A percentile compares a stretch with the other conserved stretches of the same genome.
Evolutionary conservation across 177 flowering plant genomes (phyloP).

Genomic region (Vitis hybrid): DNA sequence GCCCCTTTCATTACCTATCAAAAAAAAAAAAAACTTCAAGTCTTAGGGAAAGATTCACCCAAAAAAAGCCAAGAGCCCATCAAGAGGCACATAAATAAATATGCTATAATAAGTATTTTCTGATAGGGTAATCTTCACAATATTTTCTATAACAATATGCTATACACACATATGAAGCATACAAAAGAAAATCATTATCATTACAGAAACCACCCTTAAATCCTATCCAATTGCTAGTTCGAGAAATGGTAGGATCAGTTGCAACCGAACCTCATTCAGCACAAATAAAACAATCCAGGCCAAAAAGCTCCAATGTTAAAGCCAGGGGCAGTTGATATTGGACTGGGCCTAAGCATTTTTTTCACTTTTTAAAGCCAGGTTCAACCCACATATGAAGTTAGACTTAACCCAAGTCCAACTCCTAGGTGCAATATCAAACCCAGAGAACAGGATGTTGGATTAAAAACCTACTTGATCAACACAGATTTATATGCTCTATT

Average conservation of each 20-base stretch:
- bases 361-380: background rate
- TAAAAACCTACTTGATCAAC: background rate
- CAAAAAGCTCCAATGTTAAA: background rate
- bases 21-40: too few species aligned
- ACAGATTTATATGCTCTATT: background rate
- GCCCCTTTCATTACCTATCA: too few species aligned
- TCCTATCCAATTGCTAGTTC: too few species aligned
- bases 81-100: too few species aligned
- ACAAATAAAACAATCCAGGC: background rate
- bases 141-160: too few species aligned
- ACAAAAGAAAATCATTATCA: too few species aligned
- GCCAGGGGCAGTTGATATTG: background rate
- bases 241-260: background rate
- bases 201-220: too few species aligned
- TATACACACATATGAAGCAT: too few species aligned
- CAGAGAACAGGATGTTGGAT: background rate
- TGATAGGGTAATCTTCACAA: too few species aligned
- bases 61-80: too few species aligned
- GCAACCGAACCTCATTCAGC: background rate
- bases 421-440: background rate
- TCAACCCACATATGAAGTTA: background rate
- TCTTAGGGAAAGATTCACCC: too few species aligned
- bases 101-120: too few species aligned
- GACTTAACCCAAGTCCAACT: background rate
- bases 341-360: background rate